Evolutionary conservation across 495 filamentous ascomycete genomes (phyloP).

Genomic region (Extremus antarcticus): DNA sequence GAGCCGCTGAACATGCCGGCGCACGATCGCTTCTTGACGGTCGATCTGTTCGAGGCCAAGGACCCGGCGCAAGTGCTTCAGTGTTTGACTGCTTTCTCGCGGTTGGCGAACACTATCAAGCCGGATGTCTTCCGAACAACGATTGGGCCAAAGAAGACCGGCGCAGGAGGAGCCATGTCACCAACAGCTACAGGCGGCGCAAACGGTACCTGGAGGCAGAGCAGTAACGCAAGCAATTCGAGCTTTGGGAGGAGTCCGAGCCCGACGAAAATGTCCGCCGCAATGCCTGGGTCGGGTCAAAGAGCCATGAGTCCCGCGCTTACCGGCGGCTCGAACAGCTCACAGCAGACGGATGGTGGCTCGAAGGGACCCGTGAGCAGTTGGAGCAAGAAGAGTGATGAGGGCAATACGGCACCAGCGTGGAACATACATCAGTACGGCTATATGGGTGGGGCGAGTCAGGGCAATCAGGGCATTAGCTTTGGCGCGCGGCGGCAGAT

Average conservation of each 20-base stretch:
- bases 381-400: conserved; percentile 81
- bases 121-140: conserved; percentile 60
- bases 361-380: conserved; percentile 52
- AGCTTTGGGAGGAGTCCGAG: conserved; percentile 31
- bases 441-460: conserved; percentile 95
- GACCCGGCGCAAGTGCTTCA: conserved; percentile 95
- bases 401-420: conserved; percentile 69
- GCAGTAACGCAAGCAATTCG: background rate
- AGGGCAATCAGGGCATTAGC: conserved; percentile 85
- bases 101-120: conserved; percentile 67
- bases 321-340: conserved; percentile 33
- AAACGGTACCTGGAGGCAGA: background rate
- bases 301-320: conserved; percentile 45
- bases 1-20: conserved; percentile 78
- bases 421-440: conserved; percentile 99
- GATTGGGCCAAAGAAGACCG: conserved; percentile 54
- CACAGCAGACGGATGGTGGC: conserved; percentile 26
- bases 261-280: conserved; percentile 43
- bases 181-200: conserved; percentile 33
- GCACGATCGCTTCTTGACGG: conserved; percentile 94
- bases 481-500: conserved; percentile 92
- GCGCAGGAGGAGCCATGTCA: conserved; percentile 63
- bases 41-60: conserved; percentile 92
- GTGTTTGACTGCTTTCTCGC: conserved; percentile 83
- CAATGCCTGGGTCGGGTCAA: conserved; percentile 15